Conservation (phyloP, 345 rosid species). For the Eucalyptus cloeziana region DNA sequence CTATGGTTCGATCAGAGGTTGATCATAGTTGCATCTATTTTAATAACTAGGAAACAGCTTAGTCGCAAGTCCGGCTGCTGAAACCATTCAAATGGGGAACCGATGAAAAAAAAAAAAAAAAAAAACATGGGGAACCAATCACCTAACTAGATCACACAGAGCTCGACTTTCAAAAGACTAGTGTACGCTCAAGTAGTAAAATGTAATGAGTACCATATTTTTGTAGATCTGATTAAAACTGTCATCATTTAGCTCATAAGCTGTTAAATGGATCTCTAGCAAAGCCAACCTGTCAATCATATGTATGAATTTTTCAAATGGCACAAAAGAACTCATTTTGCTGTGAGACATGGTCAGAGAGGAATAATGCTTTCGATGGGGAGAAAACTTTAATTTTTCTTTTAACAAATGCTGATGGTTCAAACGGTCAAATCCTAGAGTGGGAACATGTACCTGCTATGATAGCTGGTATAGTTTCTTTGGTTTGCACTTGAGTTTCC, state of each 20-base stretch:
- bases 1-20: neutral
- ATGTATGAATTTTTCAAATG: neutral
- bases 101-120: no score
- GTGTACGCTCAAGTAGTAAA: neutral
- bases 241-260: neutral
- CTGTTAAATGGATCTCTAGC: neutral
- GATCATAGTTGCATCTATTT: no score
- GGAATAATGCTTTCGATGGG: neutral
- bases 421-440: neutral
- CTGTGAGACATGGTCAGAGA: neutral
- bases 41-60: no score
- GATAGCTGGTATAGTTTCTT: neutral
- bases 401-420: neutral
- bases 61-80: no score
- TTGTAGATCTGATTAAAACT: neutral
- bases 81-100: no score
- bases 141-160: no score
- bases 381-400: neutral
- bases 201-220: neutral
- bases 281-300: neutral
- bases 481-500: neutral
- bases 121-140: no score
- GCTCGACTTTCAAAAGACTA: neutral
- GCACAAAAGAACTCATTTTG: neutral
- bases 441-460: neutral